Conservation (phyloP, 257 asterid genomes). For the Anisodus acutangulus region DNA sequence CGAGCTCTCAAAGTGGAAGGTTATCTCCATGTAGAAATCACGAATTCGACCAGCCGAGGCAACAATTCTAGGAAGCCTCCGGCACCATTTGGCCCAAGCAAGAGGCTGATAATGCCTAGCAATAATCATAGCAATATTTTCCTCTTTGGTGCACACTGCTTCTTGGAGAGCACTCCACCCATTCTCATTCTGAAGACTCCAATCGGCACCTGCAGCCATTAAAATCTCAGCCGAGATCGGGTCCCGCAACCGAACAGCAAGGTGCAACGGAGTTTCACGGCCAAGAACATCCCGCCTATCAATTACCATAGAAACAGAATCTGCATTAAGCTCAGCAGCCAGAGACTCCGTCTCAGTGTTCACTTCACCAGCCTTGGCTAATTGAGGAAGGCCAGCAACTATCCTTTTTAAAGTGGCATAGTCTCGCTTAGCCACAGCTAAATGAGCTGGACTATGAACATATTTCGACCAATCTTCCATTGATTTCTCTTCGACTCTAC, state of each 20-base stretch:
- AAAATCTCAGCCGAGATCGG: constrained; percentile 83
- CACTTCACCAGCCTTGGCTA: constrained; percentile 94
- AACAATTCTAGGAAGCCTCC: constrained; percentile 97
- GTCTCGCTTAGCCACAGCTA: constrained; percentile 78
- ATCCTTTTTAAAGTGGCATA: constrained; percentile 61
- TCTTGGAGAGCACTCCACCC: constrained; percentile 99
- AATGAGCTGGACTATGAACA: constrained; percentile 85
- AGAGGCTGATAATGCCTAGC: constrained; percentile 97
- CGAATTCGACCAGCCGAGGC: constrained; percentile 87
- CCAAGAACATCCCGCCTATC: constrained; percentile 97
- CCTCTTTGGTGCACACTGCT: constrained; percentile 98
- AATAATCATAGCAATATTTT: constrained; percentile 91
- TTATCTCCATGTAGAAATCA: constrained; percentile 98
- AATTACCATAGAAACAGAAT: constrained; percentile 69
- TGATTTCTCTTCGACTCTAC: constrained; percentile 28
- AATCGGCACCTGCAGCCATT: constrained; percentile 99
- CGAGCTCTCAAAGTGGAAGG: constrained; percentile 96
- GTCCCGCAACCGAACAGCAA: constrained; percentile 83
- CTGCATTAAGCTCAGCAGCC: constrained; percentile 86
- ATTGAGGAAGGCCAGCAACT: constrained; percentile 71
- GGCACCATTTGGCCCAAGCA: constrained; percentile 99
- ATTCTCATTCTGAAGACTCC: constrained; percentile 98
- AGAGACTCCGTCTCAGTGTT: constrained; percentile 77
- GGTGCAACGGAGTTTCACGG: constrained; percentile 95
- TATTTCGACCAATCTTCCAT: constrained; percentile 91